Evolutionary conservation across 768 basidiomycete genomes (phyloP), one percentile per base, ranked within the genome.

Genomic region (Phlebiopsis gigantea): DNA sequence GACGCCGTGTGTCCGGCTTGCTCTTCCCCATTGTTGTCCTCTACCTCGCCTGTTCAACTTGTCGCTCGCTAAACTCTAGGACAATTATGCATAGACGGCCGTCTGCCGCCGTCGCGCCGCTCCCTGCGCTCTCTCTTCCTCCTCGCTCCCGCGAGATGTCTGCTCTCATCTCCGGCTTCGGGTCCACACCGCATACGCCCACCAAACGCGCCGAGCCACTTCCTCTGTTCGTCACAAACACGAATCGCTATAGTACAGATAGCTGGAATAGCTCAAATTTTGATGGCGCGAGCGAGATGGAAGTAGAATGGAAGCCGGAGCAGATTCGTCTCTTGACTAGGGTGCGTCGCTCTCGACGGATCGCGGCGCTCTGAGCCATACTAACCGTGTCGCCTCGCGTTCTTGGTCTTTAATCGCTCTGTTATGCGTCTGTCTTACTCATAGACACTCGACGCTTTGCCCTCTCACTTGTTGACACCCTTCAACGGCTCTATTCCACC

Each of bases 401-500:
- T 58, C 46, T 43, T 15, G 56, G 52, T 59, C 1, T 25, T 31
- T 55, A 28, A 29, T 12, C 26, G 28, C 29, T 44, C 58, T 7
- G 61, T 28, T 54, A 21, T 48, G 57, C 62, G 51, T 50, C 24
- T 34, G 17, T 25, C 25, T 59, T 46, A 39, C 25, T 31, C 21
- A 5, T 57, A 90, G 90, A 90, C 91, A 15, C 79, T 93, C 9
- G 91, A 93, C 66, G 85, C 86, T 44, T 82, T 92, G 57, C 90
- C 90, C 9, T 75, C 85, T 5, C 88, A 92, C 63, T 80, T 93
- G n/a, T 77, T 90, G 68, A 93, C 91, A 15, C 91, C 90, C 53
- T 93, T 90, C 77, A 85, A 87, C 61, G 90, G 91, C 28, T 79
- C 84, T 45, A 81, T 93, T 19, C 91, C 91, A 1, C 90, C 90